Conservation (phyloP, 1,139 yeast species). For the Starmera stellimalicola region DNA sequence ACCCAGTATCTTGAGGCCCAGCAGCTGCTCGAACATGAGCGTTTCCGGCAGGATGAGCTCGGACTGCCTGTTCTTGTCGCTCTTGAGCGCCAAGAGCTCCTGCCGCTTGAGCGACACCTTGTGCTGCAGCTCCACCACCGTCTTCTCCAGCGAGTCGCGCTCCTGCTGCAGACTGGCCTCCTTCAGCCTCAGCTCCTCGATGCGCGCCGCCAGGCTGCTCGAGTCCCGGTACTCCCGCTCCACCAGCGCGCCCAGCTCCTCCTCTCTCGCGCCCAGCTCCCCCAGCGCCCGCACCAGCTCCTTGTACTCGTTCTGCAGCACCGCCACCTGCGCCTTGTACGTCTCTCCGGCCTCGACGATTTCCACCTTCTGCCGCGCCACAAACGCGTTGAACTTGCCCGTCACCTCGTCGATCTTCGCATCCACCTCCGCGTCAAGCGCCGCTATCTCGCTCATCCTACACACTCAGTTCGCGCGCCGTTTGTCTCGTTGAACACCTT, state of each 20-base stretch:
- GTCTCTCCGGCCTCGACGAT: conserved; percentile 15
- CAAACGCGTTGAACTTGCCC: conserved; percentile 15
- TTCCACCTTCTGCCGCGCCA: conserved; percentile 17
- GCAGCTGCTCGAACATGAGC: conserved; percentile 31
- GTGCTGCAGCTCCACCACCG: conserved; percentile 21
- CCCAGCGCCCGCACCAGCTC: conserved; percentile 15
- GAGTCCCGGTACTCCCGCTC: conserved; percentile 14
- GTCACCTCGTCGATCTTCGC: conserved; percentile 19
- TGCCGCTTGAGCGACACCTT: conserved; percentile 24
- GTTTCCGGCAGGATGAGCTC: conserved; percentile 31
- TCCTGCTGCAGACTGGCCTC: conserved; percentile 18
- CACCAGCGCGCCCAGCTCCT: conserved; percentile 16
- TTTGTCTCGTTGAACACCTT: not conserved
- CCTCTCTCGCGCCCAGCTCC: conserved; percentile 15
- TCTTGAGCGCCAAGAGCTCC: conserved; percentile 19
- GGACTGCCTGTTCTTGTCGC: conserved; percentile 22
- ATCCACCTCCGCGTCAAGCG: conserved; percentile 16
- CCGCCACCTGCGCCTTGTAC: conserved; percentile 14
- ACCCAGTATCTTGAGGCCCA: conserved; percentile 38
- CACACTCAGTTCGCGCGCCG: not conserved
- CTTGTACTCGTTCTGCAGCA: conserved; percentile 18
- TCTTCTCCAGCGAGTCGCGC: conserved; percentile 10
- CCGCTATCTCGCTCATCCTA: not conserved
- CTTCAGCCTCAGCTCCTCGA: conserved; percentile 7
- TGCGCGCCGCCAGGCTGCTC: conserved; percentile 14